These are phyloP conservation scores for Colletotrichum neosansevieriae DNA, from an alignment of 2,329 filamentous ascomycete species.

Conservation along the genomic window DNA sequence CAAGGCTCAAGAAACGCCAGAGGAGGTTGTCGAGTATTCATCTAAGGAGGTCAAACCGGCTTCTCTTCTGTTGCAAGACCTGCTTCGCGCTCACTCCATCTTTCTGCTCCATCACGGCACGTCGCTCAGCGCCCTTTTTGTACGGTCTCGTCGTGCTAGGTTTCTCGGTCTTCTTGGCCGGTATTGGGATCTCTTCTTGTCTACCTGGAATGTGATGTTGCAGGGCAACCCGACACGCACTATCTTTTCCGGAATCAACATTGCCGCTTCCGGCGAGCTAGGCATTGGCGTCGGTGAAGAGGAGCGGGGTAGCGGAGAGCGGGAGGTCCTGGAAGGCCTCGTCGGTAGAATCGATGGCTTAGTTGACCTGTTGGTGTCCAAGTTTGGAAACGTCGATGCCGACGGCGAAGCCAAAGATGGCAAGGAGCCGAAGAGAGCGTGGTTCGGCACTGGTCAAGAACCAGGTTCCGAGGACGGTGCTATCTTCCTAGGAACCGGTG, in stretches of 20 bases:
- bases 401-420: constrained; percentile 47
- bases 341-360: constrained; percentile 83
- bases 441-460: constrained; percentile 80
- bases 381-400: constrained; percentile 71
- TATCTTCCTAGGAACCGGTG: constrained; percentile 85
- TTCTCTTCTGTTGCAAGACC: constrained; percentile 80
- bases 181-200: constrained; percentile 81
- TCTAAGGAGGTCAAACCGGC: constrained; percentile 90
- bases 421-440: constrained; percentile 54
- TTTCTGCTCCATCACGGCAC: constrained; percentile 91
- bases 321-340: constrained; percentile 93
- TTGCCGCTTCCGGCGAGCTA: constrained; percentile 90
- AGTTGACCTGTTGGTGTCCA: constrained; percentile 87
- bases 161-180: constrained; percentile 80
- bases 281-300: constrained; percentile 96
- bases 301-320: constrained; percentile 91
- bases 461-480: constrained; percentile 82
- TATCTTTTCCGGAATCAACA: constrained; percentile 85
- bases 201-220: constrained; percentile 89
- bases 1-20: constrained; percentile 53
- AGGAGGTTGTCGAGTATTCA: constrained; percentile 79
- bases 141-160: constrained; percentile 71
- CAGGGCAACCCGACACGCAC: constrained; percentile 88
- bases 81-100: constrained; percentile 83
- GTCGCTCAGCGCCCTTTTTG: constrained; percentile 78